Base-by-base conservation (phyloP, 306 rosid genomes). In the Cicer judaicum region DNA sequence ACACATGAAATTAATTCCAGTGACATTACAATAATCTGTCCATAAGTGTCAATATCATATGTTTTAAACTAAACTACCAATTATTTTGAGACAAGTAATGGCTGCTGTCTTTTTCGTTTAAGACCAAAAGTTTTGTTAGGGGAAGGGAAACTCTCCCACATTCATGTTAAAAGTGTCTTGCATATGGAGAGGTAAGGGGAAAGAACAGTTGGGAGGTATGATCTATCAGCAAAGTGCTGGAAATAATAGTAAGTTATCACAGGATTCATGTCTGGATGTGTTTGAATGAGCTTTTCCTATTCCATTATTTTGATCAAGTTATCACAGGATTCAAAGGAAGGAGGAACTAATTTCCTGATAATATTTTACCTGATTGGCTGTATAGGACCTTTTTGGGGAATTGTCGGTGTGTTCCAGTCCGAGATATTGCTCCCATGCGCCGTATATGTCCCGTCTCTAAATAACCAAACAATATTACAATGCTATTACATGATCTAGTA, bases 341-440 rank as follows among this genome's bases (percentile, higher is more conserved):
- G 11, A 49, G 11, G 52, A 39, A 49, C 3, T 16, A 40, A 36
- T 54, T 36, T 39, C 42, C 13, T 1, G 42, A 70, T 8, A 77
- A 67, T 54, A 14, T 40, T 39, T n/a, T 76, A 89, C 98, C 91
- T 93, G 98, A 81, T 89, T 86, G 56, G 74, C 86, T 1, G 92
- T 84, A 80, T 83, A 87, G 43, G 91, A 79, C 81, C 97, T 87
- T 82, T 86, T 91, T 7, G 97, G 91, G 47, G 89, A 65, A 86
- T 74, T 89, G 79, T 88, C 96, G 50, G 90, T 78, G 79, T 93
- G 98, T 70, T 93, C 98, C 88, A 93, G 80, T 43, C 98, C 98
- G n/a, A 93, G 97, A 84, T 91, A 93, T 75, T 93, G 98, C 86
- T 93, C 98, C 98, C 98, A 93, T 14, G 97, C 94, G 24, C 98